These are phyloP conservation scores for Ichthyophonus hoferi DNA, from an alignment of 208 protist genomes.

Conservation along the genomic window DNA sequence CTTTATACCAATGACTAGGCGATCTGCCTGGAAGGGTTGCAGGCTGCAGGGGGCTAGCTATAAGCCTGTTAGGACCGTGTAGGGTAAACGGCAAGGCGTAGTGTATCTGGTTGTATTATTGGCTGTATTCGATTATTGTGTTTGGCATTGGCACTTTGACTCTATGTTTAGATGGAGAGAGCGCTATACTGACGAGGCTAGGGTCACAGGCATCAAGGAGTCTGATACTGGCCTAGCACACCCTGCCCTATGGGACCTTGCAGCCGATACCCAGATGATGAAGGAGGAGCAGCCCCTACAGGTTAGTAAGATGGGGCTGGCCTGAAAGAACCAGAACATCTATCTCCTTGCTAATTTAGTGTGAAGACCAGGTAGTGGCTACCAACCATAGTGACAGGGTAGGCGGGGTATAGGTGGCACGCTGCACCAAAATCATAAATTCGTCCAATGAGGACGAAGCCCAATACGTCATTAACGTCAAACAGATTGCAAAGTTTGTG, in stretches of 20 bases:
- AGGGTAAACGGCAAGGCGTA: background rate
- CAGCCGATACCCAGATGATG: constrained; percentile 91
- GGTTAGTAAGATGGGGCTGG: too few species aligned
- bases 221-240: constrained; percentile 97
- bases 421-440: constrained; percentile 97
- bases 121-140: background rate
- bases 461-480: constrained; percentile 97
- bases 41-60: too few species aligned
- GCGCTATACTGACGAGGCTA: too few species aligned
- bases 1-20: too few species aligned
- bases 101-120: constrained; percentile 44
- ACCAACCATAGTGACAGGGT: too few species aligned
- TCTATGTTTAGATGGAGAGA: background rate
- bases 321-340: too few species aligned
- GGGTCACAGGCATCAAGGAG: constrained; percentile 93
- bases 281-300: constrained; percentile 93
- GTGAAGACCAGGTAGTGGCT: too few species aligned
- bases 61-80: too few species aligned
- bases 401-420: too few species aligned
- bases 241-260: constrained; percentile 96
- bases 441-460: constrained; percentile 69
- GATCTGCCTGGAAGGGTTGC: too few species aligned
- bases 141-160: background rate
- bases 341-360: too few species aligned
- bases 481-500: constrained; percentile 85